Base-by-base conservation (phyloP, 345 rosid genomes). In the Heritiera fomes region DNA sequence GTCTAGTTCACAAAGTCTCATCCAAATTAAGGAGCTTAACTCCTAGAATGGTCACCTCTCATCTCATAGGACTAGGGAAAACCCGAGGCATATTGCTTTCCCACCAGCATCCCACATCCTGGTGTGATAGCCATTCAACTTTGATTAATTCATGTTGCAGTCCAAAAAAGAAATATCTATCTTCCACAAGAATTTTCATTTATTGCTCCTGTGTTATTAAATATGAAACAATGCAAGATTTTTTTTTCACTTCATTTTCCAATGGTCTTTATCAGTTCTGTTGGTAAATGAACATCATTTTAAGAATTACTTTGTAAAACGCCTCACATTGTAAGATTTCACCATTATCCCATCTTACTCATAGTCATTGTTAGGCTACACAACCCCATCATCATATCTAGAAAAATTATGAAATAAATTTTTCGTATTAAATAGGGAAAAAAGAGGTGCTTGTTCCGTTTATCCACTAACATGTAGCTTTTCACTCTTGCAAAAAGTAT, bases 401-500 rank as follows among this genome's bases (percentile, higher is more conserved):
- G n/a, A 34, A 63, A 32, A 34, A 63, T 2, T 13, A 60, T 28
- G 28, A 60, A 10, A 60, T 28, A 30, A 61, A 61, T 61, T 6
- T 20, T 38, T 64, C 8, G n/a, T 17, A 34, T 15, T 14, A 13
- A 7, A 64, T 55, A 34, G 45, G 46, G 40, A 23, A 15, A 64
- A 38, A 64, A 15, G 56, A 64, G 18, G 38, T 38, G 69, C 10
- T 38, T 38, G 6, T 63, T 13, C 49, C 41, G 14, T 47, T 45
- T 46, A 13, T 46, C 55, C n/a, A 0, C n/a, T 69, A 45, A 14
- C 58, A 20, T 23, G 38, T 20, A 28, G 72, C 55, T 68, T 40
- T 66, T 45, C 17, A 68, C 72, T 11, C 72, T 67, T 67, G 71
- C 72, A 68, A 68, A 68, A 68, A 45, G 55, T 9, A 67, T 45